Evolutionary conservation across 129 eudicot genomes (phyloP), one percentile per base, ranked within the genome.

Genomic region (Mikania micrantha): DNA sequence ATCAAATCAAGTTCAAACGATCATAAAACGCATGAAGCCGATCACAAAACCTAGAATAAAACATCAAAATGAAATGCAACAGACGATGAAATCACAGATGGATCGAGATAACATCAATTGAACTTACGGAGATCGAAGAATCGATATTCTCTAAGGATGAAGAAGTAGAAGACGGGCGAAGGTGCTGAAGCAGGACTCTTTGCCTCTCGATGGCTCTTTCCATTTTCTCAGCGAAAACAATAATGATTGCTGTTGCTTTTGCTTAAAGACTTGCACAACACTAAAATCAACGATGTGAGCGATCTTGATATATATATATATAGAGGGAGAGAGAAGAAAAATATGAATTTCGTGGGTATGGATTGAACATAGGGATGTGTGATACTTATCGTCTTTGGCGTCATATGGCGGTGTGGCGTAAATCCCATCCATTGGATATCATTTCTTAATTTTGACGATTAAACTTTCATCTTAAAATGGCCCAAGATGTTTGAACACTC

Each of bases 151-250:
- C 93, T 13, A 85, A 78, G 28, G 97, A 81, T 40, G 97, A 87
- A 11, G 84, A 66, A 2, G 96, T 74, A 12, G 84, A 76, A 12
- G 88, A 84, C 4, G 98, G 96, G 49, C 83, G 87, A 50, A 92
- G 88, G 64, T 92, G 98, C 49, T 92, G 77, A 0, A 92, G 82
- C 35, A 92, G 79, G 67, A 92, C 82, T 66, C 91, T 71, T 71
- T 92, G 98, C 52, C 98, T 82, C 73, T 92, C 90, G 24, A 82
- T 71, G 31, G 98, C 98, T 82, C 71, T 88, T 76, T 92, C 98
- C 98, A 92, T 82, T 84, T 38, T 75, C 35, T 53, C 48, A 60
- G 40, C 8, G 64, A 38, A 56, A 40, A 39, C 44, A 40, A 70
- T 10, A 40, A 29, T 12, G 58, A 0, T 32, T 32, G 29, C 53